A percentile compares a stretch with the other conserved stretches of the same genome.
phyloP scores from a whole-genome alignment of 768 basidiomycete genomes.

The Lepiota venenata region DNA sequence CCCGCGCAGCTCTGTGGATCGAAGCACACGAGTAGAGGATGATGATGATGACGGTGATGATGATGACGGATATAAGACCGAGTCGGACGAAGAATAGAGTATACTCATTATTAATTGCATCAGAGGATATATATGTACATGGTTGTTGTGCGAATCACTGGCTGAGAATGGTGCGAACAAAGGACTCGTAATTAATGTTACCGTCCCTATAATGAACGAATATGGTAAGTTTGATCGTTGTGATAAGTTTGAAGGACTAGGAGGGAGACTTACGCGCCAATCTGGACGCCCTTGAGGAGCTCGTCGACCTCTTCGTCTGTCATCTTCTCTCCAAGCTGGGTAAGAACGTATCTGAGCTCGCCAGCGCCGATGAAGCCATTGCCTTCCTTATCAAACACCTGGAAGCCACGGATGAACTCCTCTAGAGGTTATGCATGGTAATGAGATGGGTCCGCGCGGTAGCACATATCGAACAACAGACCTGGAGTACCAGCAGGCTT shows the following conservation, averaged over 20 bases:
- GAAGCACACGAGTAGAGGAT: conserved; percentile 11
- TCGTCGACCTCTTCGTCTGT: conserved; percentile 97
- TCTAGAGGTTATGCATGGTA: conserved; percentile 42
- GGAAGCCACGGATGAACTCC: conserved; percentile 99
- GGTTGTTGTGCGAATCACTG: conserved; percentile 45
- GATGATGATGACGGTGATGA: conserved; percentile 34
- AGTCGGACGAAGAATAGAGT: conserved; percentile 28
- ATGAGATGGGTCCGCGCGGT: neutral
- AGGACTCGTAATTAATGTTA: conserved; percentile 96
- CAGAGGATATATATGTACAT: neutral
- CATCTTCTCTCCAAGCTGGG: conserved; percentile 99
- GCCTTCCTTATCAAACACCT: conserved; percentile 96
- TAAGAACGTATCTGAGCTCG: conserved; percentile 89
- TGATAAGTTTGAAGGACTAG: too few species aligned
- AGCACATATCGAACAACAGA: conserved; percentile 21
- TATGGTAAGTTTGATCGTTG: conserved; percentile 5
- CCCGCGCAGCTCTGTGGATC: conserved; percentile 12
- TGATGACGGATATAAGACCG: conserved; percentile 48
- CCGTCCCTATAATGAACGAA: conserved; percentile 79
- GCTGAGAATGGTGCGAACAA: conserved; percentile 90
- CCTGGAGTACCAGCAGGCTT: conserved; percentile 96
- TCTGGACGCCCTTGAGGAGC: conserved; percentile 91
- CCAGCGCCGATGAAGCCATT: conserved; percentile 91
- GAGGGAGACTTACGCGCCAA: conserved; percentile 68
- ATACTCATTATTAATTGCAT: conserved; percentile 9